Evolutionary conservation across 1,284 basidiomycete genomes (phyloP).

Genomic region (Leccinum subatratum): DNA sequence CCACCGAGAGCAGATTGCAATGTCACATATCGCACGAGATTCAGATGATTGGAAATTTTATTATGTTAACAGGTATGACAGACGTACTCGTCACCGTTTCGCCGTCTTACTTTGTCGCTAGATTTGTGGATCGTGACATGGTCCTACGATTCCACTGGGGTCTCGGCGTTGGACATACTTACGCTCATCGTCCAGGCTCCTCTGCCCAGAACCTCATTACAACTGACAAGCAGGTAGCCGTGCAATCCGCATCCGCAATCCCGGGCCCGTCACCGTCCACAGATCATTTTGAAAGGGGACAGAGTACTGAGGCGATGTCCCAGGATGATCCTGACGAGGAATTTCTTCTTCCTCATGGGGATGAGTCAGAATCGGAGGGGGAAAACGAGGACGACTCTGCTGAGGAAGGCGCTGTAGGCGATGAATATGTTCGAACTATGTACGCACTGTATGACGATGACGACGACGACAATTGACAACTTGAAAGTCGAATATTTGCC

Average conservation of each 20-base stretch:
- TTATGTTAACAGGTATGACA: constrained; percentile 1
- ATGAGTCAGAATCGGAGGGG: constrained; percentile 1
- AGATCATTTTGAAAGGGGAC: background rate
- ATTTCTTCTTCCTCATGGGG: background rate
- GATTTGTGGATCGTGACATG: constrained; percentile 16
- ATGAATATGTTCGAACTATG: constrained; percentile 1
- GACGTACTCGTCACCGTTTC: background rate
- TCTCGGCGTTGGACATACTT: constrained; percentile 8
- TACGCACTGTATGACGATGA: background rate
- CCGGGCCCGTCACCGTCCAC: background rate
- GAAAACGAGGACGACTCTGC: background rate
- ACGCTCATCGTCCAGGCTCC: background rate
- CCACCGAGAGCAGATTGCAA: background rate
- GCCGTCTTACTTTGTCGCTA: background rate
- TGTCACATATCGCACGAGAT: constrained; percentile 1
- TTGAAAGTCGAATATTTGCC: no score
- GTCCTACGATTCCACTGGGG: constrained; percentile 8
- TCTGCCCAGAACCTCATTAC: background rate
- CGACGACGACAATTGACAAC: background rate
- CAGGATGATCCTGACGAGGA: background rate
- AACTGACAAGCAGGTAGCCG: background rate
- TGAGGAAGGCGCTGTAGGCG: background rate
- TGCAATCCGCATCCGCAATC: background rate
- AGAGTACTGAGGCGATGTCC: background rate
- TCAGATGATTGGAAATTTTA: constrained; percentile 1